phyloP scores from a whole-genome alignment of 2,329 filamentous ascomycete genomes.

The Coleophoma crateriformis region DNA sequence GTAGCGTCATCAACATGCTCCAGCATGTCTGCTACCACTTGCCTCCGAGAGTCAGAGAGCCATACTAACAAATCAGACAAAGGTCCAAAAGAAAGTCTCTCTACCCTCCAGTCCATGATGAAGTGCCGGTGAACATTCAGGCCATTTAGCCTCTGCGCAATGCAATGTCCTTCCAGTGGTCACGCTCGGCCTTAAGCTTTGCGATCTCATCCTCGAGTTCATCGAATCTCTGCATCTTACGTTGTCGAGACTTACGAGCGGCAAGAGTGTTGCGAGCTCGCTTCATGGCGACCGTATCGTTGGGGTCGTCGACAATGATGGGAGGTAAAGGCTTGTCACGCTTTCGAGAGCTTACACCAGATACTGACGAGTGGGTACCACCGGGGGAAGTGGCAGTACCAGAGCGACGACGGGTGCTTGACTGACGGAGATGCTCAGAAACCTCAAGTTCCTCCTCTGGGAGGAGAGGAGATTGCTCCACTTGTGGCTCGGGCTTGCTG shows the following conservation, averaged over 20 bases:
- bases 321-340: slow-evolving; percentile 77
- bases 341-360: slow-evolving; percentile 68
- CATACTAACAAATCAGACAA: neutral
- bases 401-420: slow-evolving; percentile 32
- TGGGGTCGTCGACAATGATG: slow-evolving; percentile 69
- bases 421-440: slow-evolving; percentile 33
- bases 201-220: slow-evolving; percentile 69
- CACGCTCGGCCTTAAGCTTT: slow-evolving; percentile 60
- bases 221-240: slow-evolving; percentile 73
- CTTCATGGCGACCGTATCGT: slow-evolving; percentile 78
- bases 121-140: slow-evolving; percentile 20
- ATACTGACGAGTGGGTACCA: slow-evolving; percentile 54
- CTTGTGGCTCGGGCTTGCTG: slow-evolving; percentile 21
- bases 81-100: slow-evolving; percentile 11
- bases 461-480: slow-evolving; percentile 18
- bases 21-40: slow-evolving; percentile 22
- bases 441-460: slow-evolving; percentile 43
- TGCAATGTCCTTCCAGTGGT: slow-evolving; percentile 52
- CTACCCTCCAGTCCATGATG: slow-evolving; percentile 26
- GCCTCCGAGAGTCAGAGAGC: slow-evolving; percentile 16
- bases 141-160: slow-evolving; percentile 14
- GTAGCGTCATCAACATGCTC: slow-evolving; percentile 22
- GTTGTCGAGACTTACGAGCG: slow-evolving; percentile 85
- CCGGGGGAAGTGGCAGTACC: slow-evolving; percentile 35
- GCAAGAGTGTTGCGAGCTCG: slow-evolving; percentile 90